These are phyloP conservation scores for Aspergillus avenaceus DNA, from an alignment of 495 filamentous ascomycete genomes.

Conservation along the genomic window DNA sequence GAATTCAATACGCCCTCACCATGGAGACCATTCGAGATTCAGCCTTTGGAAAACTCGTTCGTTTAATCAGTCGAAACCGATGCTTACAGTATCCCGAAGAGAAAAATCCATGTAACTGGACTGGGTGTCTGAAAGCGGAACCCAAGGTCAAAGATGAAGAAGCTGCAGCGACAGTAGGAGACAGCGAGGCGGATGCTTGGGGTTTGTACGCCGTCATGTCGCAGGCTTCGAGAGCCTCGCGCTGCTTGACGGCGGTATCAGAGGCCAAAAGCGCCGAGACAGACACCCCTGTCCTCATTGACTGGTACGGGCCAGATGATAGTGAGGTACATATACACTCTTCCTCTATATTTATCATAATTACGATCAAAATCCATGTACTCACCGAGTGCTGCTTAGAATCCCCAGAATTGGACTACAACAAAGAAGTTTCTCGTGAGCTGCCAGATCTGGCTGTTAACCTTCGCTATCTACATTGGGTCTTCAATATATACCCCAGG, in stretches of 20 bases:
- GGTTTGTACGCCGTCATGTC: constrained; percentile 20
- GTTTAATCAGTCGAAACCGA: constrained; percentile 20
- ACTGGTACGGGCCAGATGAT: constrained; percentile 25
- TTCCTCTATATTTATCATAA: neutral
- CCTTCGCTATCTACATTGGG: constrained; percentile 29
- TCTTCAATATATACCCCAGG: constrained; percentile 29
- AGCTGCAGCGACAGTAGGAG: constrained; percentile 10
- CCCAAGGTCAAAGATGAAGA: constrained; percentile 25
- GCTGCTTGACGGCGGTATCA: constrained; percentile 7
- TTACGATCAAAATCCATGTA: no score
- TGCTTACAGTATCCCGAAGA: constrained; percentile 34
- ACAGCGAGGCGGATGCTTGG: constrained; percentile 16
- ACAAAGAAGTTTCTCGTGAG: constrained; percentile 16
- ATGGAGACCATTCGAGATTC: constrained; percentile 25
- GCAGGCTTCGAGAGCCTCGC: constrained; percentile 11
- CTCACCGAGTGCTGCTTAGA: constrained; percentile 25
- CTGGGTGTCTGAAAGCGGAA: constrained; percentile 27
- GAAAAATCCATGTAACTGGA: constrained; percentile 27
- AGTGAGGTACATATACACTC: constrained; percentile 19
- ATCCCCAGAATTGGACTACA: constrained; percentile 49
- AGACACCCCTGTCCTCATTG: constrained; percentile 6
- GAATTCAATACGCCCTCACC: neutral
- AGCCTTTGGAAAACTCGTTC: constrained; percentile 33
- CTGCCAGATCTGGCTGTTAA: constrained; percentile 22
- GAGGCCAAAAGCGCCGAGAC: neutral